phyloP scores from a whole-genome alignment of 2,329 filamentous ascomycete genomes.

The Myriangium duriaei region DNA sequence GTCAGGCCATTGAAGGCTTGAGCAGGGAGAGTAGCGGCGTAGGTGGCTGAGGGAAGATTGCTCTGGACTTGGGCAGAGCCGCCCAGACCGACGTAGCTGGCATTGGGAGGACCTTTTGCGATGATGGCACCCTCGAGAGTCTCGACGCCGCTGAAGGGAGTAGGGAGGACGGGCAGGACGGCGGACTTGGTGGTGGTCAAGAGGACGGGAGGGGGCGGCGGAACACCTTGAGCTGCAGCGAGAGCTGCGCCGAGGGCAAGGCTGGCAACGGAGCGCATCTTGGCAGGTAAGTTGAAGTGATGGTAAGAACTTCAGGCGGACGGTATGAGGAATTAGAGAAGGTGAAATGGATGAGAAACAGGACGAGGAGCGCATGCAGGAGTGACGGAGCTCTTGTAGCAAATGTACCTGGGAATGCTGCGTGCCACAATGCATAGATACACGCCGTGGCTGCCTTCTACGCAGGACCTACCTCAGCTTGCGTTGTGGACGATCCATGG shows the following conservation, averaged over 20 bases:
- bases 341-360: conserved; percentile 3
- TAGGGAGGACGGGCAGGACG: conserved; percentile 12
- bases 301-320: no score
- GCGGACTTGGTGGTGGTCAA: conserved; percentile 9
- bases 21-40: conserved; percentile 9
- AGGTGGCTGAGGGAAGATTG: conserved; percentile 9
- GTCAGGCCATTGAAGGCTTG: conserved; percentile 12
- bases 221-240: conserved; percentile 8
- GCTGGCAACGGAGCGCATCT: conserved; percentile 3
- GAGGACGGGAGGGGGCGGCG: conserved; percentile 6
- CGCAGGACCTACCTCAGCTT: no score
- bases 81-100: conserved; percentile 6
- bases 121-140: conserved; percentile 14
- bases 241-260: conserved; percentile 6
- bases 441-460: no score
- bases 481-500: no score
- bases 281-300: background rate
- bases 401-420: background rate
- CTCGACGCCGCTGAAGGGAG: conserved; percentile 12
- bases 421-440: no score
- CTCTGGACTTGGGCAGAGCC: conserved; percentile 8
- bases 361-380: no score
- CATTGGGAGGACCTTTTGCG: conserved; percentile 8
- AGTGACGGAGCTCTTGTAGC: no score
- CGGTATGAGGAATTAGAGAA: no score